Conservation (phyloP, 2,329 filamentous ascomycete species). For the Fusarium praegraminearum region DNA sequence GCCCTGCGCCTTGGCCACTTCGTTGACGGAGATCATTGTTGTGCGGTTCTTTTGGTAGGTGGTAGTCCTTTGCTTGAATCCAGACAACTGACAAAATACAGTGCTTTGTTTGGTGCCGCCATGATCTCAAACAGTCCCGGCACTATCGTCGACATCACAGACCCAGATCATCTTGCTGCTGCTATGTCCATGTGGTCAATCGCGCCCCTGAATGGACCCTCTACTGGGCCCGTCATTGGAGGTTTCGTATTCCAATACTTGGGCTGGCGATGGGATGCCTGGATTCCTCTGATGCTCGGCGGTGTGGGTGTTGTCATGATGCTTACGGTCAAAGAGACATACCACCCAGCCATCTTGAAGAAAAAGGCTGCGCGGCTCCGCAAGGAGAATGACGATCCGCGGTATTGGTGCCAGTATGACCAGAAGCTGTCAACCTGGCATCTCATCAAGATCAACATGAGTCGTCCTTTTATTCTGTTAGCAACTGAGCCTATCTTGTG, state of each 20-base stretch:
- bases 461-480: slow-evolving; percentile 80
- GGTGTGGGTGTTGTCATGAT: slow-evolving; percentile 72
- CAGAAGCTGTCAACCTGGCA: slow-evolving; percentile 72
- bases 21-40: slow-evolving; percentile 75
- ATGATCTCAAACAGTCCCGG: slow-evolving; percentile 88
- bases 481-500: slow-evolving; percentile 84
- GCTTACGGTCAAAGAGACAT: slow-evolving; percentile 77
- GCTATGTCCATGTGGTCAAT: slow-evolving; percentile 86
- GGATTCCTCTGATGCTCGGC: slow-evolving; percentile 80
- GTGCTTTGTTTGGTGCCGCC: slow-evolving; percentile 71
- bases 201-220: slow-evolving; percentile 83
- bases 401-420: slow-evolving; percentile 87
- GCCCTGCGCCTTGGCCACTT: slow-evolving; percentile 76
- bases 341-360: slow-evolving; percentile 77
- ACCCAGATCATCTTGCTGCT: slow-evolving; percentile 82
- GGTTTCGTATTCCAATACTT: slow-evolving; percentile 78
- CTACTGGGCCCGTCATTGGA: slow-evolving; percentile 66
- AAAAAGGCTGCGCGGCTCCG: slow-evolving; percentile 72
- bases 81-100: slow-evolving; percentile 17
- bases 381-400: slow-evolving; percentile 75
- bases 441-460: slow-evolving; percentile 79
- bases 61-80: background rate
- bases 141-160: slow-evolving; percentile 84
- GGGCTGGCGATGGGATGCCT: slow-evolving; percentile 91
- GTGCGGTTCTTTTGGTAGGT: slow-evolving; percentile 77